These are phyloP conservation scores for Hirsutella rhossiliensis DNA, from an alignment of 2,329 filamentous ascomycete species.

Conservation along the genomic window DNA sequence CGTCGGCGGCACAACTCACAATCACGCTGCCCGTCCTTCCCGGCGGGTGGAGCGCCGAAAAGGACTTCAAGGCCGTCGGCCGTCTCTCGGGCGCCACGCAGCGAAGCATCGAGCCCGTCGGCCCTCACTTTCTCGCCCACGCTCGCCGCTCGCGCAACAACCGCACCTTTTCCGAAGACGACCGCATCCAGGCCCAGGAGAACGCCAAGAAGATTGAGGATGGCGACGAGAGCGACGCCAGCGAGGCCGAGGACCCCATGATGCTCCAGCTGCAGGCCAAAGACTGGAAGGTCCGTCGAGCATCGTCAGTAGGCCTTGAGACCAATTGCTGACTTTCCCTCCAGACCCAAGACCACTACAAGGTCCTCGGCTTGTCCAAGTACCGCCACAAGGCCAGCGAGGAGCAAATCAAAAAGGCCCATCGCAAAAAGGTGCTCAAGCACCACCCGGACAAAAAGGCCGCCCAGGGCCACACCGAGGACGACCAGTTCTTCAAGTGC, in stretches of 20 bases:
- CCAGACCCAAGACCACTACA: slow-evolving; percentile 92
- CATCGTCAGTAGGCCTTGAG: not conserved
- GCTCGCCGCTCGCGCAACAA: slow-evolving; percentile 91
- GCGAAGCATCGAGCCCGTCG: slow-evolving; percentile 89
- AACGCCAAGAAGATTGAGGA: slow-evolving; percentile 93
- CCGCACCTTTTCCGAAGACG: slow-evolving; percentile 97
- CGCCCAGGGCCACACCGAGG: slow-evolving; percentile 72
- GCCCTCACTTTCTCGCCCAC: slow-evolving; percentile 94
- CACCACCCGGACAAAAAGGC: slow-evolving; percentile 99
- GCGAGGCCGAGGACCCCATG: slow-evolving; percentile 84
- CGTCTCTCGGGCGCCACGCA: slow-evolving; percentile 65
- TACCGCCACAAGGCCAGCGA: slow-evolving; percentile 89
- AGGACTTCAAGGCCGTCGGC: slow-evolving; percentile 81
- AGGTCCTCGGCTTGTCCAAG: slow-evolving; percentile 83
- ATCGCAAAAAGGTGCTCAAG: slow-evolving; percentile 98
- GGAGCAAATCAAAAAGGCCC: slow-evolving; percentile 97
- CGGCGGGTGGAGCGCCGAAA: slow-evolving; percentile 72
- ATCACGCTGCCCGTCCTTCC: slow-evolving; percentile 65
- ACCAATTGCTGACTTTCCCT: not conserved
- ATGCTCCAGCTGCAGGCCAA: slow-evolving; percentile 91
- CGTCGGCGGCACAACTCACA: slow-evolving; percentile 46
- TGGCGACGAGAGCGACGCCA: slow-evolving; percentile 80
- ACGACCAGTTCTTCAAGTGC: slow-evolving; percentile 99
- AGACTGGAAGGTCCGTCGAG: slow-evolving; percentile 81
- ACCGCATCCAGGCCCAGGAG: slow-evolving; percentile 90